Conservation (phyloP, 2,329 filamentous ascomycete species). For the Pseudomassariella vexata region DNA sequence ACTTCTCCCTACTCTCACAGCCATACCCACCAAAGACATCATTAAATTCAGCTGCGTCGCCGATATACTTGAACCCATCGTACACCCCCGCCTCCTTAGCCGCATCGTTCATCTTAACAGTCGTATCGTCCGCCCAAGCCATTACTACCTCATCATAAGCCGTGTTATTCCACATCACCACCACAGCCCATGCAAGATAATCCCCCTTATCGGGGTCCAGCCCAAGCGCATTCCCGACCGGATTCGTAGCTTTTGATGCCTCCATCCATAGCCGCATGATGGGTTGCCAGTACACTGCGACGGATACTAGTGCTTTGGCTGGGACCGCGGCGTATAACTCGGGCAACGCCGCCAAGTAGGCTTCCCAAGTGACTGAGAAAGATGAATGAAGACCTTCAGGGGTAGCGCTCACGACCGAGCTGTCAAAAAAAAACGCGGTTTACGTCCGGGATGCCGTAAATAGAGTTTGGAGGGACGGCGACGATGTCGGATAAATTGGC, state of each 20-base stretch:
- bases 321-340: slow-evolving; percentile 12
- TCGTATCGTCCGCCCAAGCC: slow-evolving; percentile 10
- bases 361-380: too few species aligned
- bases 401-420: too few species aligned
- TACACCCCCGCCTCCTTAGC: slow-evolving; percentile 23
- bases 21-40: slow-evolving; percentile 27
- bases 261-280: slow-evolving; percentile 22
- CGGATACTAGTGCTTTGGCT: slow-evolving; percentile 6
- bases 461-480: too few species aligned
- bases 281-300: slow-evolving; percentile 23
- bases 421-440: too few species aligned
- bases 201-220: slow-evolving; percentile 24
- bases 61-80: slow-evolving; percentile 33
- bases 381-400: too few species aligned
- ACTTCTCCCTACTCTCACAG: slow-evolving; percentile 19
- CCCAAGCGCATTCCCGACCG: slow-evolving; percentile 26
- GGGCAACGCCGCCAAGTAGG: too few species aligned
- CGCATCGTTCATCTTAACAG: slow-evolving; percentile 12
- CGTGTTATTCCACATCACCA: slow-evolving; percentile 11
- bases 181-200: slow-evolving; percentile 13
- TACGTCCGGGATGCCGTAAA: too few species aligned
- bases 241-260: slow-evolving; percentile 17
- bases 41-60: slow-evolving; percentile 29
- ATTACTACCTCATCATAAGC: slow-evolving; percentile 18
- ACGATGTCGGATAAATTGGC: too few species aligned